A percentile compares a stretch with the other conserved stretches of the same genome.
Evolutionary conservation across 768 basidiomycete genomes (phyloP).

Genomic region (Clathrus columnatus): DNA sequence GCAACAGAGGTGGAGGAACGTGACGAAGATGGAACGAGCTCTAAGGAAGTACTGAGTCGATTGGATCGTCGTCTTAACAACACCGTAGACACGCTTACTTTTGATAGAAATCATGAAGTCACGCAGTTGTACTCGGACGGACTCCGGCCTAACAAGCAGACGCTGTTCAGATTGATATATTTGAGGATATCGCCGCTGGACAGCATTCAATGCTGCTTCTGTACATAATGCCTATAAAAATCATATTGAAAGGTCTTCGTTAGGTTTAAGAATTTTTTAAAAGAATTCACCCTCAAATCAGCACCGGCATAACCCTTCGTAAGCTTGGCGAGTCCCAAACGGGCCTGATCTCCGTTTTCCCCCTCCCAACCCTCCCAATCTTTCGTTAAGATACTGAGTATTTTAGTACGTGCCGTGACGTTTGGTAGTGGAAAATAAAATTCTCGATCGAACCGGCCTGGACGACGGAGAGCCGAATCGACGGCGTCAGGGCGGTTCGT

Average conservation of each 20-base stretch:
- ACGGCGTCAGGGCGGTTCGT: conserved; percentile 98
- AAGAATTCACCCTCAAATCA: conserved; percentile 91
- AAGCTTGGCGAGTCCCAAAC: conserved; percentile 67
- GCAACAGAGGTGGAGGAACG: conserved; percentile 84
- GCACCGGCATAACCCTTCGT: conserved; percentile 99
- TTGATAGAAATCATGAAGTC: conserved; percentile 98
- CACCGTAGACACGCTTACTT: conserved; percentile 44
- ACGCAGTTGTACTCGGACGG: conserved; percentile 72
- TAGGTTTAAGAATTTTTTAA: no score
- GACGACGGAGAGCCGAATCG: conserved; percentile 88
- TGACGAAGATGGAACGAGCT: conserved; percentile 90
- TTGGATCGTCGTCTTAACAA: conserved; percentile 4
- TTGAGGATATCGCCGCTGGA: conserved; percentile 93
- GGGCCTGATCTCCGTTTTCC: conserved; percentile 36
- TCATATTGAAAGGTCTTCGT: no score
- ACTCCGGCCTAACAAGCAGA: conserved; percentile 73
- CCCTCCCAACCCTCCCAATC: conserved; percentile 80
- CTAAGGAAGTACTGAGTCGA: conserved; percentile 31
- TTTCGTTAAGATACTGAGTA: conserved; percentile 81
- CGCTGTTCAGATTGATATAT: conserved; percentile 91
- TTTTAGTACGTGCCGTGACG: conserved; percentile 76
- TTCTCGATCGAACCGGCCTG: conserved; percentile 94
- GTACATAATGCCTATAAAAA: conserved; percentile 84
- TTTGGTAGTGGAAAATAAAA: conserved; percentile 95
- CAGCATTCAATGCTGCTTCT: conserved; percentile 92